Evolutionary conservation across 345 rosid species (phyloP).

Genomic region (Pistacia atlantica): DNA sequence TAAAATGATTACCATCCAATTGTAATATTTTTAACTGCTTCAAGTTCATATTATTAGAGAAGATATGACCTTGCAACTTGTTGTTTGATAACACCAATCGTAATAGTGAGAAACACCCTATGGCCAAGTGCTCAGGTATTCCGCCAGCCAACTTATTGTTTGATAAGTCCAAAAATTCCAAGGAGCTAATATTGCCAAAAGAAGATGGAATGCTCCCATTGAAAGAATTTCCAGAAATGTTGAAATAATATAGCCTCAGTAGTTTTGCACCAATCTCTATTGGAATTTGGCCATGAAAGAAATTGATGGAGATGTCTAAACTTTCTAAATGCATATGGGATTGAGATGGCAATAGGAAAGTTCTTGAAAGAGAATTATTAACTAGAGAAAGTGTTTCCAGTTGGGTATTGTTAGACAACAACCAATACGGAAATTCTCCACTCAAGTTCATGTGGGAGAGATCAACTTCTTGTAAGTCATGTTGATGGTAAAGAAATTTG

Average conservation of each 20-base stretch:
- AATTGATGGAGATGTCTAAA: slow-evolving; percentile 22
- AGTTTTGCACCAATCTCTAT: not conserved
- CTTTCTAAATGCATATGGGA: not conserved
- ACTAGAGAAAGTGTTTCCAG: not conserved
- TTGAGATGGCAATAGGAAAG: not conserved
- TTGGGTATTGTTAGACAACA: not conserved
- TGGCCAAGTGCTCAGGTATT: not conserved
- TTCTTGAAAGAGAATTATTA: not conserved
- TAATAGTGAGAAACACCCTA: not conserved
- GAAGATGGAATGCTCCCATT: not conserved
- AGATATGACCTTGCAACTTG: slow-evolving; percentile 4
- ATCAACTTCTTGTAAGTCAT: not conserved
- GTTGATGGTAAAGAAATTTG: not conserved
- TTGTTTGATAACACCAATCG: slow-evolving; percentile 10
- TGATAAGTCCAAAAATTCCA: not conserved
- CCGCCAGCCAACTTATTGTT: not conserved
- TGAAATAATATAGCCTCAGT: not conserved
- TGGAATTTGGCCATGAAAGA: slow-evolving; percentile 8
- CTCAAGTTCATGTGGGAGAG: not conserved
- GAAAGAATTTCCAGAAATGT: not conserved
- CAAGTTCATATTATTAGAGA: not conserved
- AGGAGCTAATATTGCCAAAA: not conserved
- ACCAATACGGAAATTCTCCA: slow-evolving; percentile 12
- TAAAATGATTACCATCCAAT: slow-evolving; percentile 1
- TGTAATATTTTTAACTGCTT: not conserved